These are phyloP conservation scores for Candida pseudoviswanathii DNA, from an alignment of 1,139 yeast species.

Conservation along the genomic window DNA sequence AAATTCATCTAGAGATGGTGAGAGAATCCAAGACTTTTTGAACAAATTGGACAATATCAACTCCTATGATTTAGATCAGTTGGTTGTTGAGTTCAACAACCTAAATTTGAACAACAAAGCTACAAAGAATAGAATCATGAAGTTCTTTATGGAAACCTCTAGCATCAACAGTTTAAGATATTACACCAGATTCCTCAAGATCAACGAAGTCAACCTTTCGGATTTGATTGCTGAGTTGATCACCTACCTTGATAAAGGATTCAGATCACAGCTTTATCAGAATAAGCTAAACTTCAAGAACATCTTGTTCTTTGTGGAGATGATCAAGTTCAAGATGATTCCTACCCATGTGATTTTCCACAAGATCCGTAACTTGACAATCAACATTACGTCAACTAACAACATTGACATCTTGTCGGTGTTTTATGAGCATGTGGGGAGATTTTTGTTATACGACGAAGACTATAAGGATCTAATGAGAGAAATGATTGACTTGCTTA, in stretches of 20 bases:
- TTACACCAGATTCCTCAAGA: constrained; percentile 70
- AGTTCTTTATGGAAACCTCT: constrained; percentile 53
- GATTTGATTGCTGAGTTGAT: constrained; percentile 60
- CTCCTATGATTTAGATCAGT: constrained; percentile 55
- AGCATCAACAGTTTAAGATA: constrained; percentile 47
- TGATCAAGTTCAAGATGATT: constrained; percentile 76
- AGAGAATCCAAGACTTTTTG: constrained; percentile 47
- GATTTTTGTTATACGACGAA: constrained; percentile 61
- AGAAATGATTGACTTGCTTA: constrained; percentile 62
- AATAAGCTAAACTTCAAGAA: constrained; percentile 55
- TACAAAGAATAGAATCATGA: constrained; percentile 61
- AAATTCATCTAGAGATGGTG: constrained; percentile 34
- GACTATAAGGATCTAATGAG: constrained; percentile 63
- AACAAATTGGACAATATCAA: constrained; percentile 44
- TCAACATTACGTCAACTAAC: constrained; percentile 52
- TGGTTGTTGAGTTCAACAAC: constrained; percentile 58
- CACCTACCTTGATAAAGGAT: constrained; percentile 57
- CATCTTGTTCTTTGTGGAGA: constrained; percentile 68
- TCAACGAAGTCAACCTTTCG: constrained; percentile 50
- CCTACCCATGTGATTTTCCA: constrained; percentile 75
- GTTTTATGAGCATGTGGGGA: constrained; percentile 75
- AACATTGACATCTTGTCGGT: constrained; percentile 68
- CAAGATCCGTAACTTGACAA: constrained; percentile 59
- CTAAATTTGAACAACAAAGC: constrained; percentile 68
- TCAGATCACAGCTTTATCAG: constrained; percentile 60